These are phyloP conservation scores for Colletotrichum sansevieriae DNA, from an alignment of 2,329 filamentous ascomycete genomes.

Conservation along the genomic window DNA sequence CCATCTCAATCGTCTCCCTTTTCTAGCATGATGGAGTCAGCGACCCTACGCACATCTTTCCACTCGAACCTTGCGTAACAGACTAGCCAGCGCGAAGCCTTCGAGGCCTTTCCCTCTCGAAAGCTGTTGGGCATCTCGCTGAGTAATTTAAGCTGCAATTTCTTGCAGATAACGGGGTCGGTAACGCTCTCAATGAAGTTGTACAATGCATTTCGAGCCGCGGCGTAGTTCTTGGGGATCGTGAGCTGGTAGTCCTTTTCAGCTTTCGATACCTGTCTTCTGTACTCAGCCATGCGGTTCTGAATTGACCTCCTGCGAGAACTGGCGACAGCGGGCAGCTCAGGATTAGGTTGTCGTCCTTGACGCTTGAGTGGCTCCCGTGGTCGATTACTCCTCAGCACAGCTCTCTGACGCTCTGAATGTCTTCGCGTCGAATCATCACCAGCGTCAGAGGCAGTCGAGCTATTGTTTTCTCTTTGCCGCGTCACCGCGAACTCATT, in stretches of 20 bases:
- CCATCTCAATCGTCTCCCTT: too few species aligned
- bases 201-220: background rate
- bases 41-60: conserved; percentile 1
- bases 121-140: background rate
- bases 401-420: too few species aligned
- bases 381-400: too few species aligned
- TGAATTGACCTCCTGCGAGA: background rate
- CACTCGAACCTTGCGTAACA: background rate
- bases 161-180: background rate
- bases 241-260: background rate
- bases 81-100: background rate
- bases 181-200: conserved; percentile 3
- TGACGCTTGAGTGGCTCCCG: background rate
- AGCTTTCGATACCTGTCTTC: background rate
- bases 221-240: background rate
- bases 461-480: background rate
- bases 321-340: background rate
- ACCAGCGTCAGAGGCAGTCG: background rate
- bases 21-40: background rate
- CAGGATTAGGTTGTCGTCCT: background rate
- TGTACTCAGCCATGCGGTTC: background rate
- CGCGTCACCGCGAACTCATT: background rate
- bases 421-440: background rate
- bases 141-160: background rate
- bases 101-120: background rate